These are phyloP conservation scores for Solanum appendiculatum DNA, from an alignment of 257 asterid genomes.

Conservation along the genomic window DNA sequence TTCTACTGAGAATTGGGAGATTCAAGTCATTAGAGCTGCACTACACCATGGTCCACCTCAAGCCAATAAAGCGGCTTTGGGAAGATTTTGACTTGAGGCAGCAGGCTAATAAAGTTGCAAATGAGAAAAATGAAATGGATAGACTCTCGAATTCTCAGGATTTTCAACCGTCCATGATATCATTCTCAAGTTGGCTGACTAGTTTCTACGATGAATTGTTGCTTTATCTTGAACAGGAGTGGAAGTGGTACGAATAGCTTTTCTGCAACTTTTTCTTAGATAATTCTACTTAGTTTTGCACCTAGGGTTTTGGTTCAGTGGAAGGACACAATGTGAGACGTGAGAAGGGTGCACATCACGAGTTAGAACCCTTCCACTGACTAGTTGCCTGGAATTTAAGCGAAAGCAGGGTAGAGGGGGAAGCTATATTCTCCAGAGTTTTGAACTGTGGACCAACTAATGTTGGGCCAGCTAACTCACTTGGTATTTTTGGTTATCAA, in stretches of 20 bases:
- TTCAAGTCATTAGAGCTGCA: slow-evolving; percentile 77
- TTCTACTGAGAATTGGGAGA: slow-evolving; percentile 83
- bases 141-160: slow-evolving; percentile 33
- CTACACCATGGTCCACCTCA: slow-evolving; percentile 78
- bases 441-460: background rate
- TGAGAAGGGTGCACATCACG: background rate
- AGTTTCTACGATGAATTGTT: slow-evolving; percentile 89
- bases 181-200: slow-evolving; percentile 85
- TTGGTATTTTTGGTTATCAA: background rate
- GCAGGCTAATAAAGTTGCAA: slow-evolving; percentile 60
- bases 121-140: slow-evolving; percentile 54
- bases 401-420: background rate
- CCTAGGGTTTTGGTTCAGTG: background rate
- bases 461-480: background rate
- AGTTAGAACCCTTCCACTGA: background rate
- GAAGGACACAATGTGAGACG: background rate
- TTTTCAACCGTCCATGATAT: slow-evolving; percentile 27
- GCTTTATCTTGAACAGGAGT: slow-evolving; percentile 96
- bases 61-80: slow-evolving; percentile 74
- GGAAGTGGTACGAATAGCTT: slow-evolving; percentile 71
- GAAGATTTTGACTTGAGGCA: slow-evolving; percentile 77
- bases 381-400: background rate
- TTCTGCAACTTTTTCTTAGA: background rate
- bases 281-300: background rate
- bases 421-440: background rate